phyloP scores from a whole-genome alignment of 2,329 filamentous ascomycete genomes.

The Colletotrichum aenigma region DNA sequence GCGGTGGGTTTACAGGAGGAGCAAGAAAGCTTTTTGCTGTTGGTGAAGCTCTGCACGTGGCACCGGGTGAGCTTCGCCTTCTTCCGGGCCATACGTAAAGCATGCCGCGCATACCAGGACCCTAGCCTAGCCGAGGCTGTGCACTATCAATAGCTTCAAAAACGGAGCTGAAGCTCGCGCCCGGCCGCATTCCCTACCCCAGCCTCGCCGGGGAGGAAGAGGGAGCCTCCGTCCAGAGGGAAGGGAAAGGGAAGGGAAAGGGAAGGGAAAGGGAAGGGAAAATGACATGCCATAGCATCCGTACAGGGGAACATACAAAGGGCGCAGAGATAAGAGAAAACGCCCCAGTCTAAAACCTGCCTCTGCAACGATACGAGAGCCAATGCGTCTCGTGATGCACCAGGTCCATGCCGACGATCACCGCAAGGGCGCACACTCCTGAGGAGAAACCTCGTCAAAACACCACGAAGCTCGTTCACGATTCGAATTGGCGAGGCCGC shows the following conservation, averaged over 20 bases:
- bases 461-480: neutral
- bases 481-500: neutral
- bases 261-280: neutral
- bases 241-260: neutral
- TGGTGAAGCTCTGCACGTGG: neutral
- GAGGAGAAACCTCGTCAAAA: neutral
- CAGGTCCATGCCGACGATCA: neutral
- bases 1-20: neutral
- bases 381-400: neutral
- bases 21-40: neutral
- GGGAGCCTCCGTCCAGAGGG: neutral
- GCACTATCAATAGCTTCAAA: constrained; percentile 11
- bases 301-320: neutral
- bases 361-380: neutral
- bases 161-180: neutral
- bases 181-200: neutral
- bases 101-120: neutral
- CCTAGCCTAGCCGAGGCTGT: constrained; percentile 8
- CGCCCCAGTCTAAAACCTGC: neutral
- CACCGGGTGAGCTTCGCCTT: neutral
- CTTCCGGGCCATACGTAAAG: neutral
- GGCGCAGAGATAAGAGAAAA: neutral
- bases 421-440: neutral
- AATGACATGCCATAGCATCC: neutral
- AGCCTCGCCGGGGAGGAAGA: neutral